These are phyloP conservation scores for Solanum stenotomum DNA, from an alignment of 257 asterid species.

Conservation along the genomic window DNA sequence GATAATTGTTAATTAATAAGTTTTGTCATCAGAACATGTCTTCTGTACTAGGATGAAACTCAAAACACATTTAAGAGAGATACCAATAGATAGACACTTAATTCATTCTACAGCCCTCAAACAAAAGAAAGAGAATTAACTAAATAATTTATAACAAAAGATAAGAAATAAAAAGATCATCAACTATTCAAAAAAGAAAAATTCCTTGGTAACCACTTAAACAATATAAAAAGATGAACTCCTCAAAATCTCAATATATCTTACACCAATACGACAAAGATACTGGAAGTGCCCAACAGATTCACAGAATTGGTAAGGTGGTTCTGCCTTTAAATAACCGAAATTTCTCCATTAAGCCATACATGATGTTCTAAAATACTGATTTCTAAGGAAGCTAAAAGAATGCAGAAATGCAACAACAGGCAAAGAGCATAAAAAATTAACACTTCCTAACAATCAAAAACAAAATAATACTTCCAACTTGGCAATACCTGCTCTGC, in stretches of 20 bases:
- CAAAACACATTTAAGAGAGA: not conserved
- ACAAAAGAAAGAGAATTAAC: not conserved
- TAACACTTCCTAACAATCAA: not conserved
- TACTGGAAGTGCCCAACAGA: not conserved
- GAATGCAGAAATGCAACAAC: not conserved
- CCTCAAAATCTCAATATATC: not conserved
- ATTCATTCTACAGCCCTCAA: not conserved
- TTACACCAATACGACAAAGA: not conserved
- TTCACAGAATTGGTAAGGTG: not conserved
- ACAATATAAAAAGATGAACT: not conserved
- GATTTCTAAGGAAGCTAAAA: not conserved
- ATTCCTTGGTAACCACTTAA: not conserved
- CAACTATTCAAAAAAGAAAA: not conserved
- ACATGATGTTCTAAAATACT: not conserved
- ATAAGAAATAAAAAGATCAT: not conserved
- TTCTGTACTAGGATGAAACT: not conserved
- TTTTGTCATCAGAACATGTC: not conserved
- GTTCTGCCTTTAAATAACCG: not conserved
- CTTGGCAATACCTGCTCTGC: constrained; percentile 67
- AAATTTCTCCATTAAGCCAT: not conserved
- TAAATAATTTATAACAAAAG: not conserved
- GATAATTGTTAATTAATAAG: not conserved
- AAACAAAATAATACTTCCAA: not conserved
- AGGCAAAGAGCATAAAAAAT: not conserved
- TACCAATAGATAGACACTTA: not conserved